Evolutionary conservation across 164 flowering plant species (phyloP).

Genomic region (Vitis riparia): DNA sequence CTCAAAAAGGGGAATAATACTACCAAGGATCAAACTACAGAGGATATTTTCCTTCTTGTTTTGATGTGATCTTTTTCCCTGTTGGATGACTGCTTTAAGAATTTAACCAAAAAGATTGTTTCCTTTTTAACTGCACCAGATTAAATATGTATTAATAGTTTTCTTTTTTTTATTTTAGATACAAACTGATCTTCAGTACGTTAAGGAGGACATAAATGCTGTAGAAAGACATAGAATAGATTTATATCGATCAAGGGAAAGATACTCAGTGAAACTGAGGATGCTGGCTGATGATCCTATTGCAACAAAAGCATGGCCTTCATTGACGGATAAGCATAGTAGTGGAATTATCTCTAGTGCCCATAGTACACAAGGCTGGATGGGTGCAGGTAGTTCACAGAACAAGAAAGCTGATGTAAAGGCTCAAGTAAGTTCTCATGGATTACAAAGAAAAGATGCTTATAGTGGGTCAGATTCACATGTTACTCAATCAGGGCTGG

Average conservation of each 20-base stretch:
- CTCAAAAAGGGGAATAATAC: too few relatives aligned
- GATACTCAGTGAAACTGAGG: conserved; percentile 66
- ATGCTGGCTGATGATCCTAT: conserved; percentile 55
- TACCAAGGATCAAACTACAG: too few relatives aligned
- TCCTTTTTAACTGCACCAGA: too few relatives aligned
- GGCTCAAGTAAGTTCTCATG: conserved; percentile 50
- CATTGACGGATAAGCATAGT: conserved; percentile 51
- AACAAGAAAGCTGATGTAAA: conserved; percentile 51
- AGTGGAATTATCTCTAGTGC: conserved; percentile 47
- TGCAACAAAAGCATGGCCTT: conserved; percentile 43
- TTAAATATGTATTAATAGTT: not conserved
- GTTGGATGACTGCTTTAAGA: too few relatives aligned
- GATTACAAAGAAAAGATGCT: conserved; percentile 52
- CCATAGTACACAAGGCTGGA: conserved; percentile 42
- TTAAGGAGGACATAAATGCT: conserved; percentile 76
- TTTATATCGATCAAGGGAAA: conserved; percentile 63
- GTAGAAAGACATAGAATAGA: conserved; percentile 86
- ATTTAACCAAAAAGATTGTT: too few relatives aligned
- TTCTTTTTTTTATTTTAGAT: conserved; percentile 37
- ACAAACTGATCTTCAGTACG: conserved; percentile 80
- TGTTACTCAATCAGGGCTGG: conserved; percentile 55
- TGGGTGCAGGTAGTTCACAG: conserved; percentile 41
- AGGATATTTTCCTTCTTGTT: too few relatives aligned
- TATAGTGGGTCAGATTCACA: conserved; percentile 61
- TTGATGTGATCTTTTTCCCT: too few relatives aligned